These are phyloP conservation scores for Solanum medicagineum DNA, from an alignment of 257 asterid genomes.

Conservation along the genomic window DNA sequence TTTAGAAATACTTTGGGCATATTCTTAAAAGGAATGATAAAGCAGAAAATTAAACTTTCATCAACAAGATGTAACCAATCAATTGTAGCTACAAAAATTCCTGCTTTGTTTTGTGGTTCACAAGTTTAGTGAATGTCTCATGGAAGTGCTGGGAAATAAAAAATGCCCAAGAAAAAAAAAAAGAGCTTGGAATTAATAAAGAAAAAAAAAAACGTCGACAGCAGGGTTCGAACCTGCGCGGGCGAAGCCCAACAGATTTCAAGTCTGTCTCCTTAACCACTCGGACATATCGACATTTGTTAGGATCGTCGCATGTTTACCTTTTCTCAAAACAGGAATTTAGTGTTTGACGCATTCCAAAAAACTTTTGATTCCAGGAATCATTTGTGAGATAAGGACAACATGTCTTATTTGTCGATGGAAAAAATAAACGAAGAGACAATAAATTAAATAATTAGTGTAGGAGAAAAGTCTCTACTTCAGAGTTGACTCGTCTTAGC, in stretches of 20 bases:
- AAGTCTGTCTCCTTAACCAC: slow-evolving; percentile 21
- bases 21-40: too few species aligned
- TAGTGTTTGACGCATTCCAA: neutral
- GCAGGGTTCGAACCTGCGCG: slow-evolving; percentile 16
- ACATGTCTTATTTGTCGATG: neutral
- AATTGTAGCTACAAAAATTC: neutral
- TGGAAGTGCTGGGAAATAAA: neutral
- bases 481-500: neutral
- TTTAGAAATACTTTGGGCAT: too few species aligned
- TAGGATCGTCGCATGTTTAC: fast-evolving
- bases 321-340: neutral
- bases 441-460: neutral
- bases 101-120: neutral
- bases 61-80: too few species aligned
- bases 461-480: neutral
- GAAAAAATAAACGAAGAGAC: neutral
- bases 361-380: neutral
- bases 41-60: too few species aligned
- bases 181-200: too few species aligned
- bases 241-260: slow-evolving; percentile 15
- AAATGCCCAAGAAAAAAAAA: neutral
- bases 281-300: slow-evolving; percentile 4
- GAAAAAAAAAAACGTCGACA: neutral
- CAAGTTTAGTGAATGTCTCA: neutral
- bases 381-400: neutral